phyloP scores from a whole-genome alignment of 345 rosid species.

The Arabis hirsuta region DNA sequence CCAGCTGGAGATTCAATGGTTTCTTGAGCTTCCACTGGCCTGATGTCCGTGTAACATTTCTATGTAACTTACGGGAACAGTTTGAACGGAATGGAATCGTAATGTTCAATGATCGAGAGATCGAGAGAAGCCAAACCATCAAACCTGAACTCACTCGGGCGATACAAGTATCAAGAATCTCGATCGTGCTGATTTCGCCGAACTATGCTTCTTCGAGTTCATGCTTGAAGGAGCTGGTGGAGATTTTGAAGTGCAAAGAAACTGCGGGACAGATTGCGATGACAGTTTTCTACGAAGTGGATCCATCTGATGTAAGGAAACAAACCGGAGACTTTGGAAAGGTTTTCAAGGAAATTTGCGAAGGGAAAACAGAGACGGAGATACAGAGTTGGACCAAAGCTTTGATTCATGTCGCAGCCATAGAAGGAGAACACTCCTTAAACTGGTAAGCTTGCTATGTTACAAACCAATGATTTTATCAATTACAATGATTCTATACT shows the following conservation, averaged over 20 bases:
- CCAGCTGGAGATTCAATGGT: not conserved
- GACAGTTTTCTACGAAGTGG: not conserved
- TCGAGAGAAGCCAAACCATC: constrained; percentile 2
- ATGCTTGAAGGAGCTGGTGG: constrained; percentile 2
- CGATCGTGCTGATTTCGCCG: not conserved
- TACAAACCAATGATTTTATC: not conserved
- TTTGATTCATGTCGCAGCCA: not conserved
- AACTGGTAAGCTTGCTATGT: not conserved
- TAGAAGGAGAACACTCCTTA: not conserved
- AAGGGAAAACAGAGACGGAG: not conserved
- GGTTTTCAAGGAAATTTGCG: not conserved
- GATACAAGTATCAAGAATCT: constrained; percentile 2
- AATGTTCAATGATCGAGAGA: constrained; percentile 11
- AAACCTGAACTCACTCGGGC: not conserved
- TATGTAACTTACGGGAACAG: constrained; percentile 2
- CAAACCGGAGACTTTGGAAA: not conserved
- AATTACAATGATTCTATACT: not conserved
- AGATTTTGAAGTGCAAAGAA: not conserved
- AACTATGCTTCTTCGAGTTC: not conserved
- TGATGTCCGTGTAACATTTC: not conserved
- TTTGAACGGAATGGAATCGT: not conserved
- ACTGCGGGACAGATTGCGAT: not conserved
- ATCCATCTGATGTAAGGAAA: not conserved
- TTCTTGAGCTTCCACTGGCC: not conserved
- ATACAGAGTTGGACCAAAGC: not conserved